Base-by-base conservation (phyloP, 306 rosid species). In the Dalbergia cochinchinensis region DNA sequence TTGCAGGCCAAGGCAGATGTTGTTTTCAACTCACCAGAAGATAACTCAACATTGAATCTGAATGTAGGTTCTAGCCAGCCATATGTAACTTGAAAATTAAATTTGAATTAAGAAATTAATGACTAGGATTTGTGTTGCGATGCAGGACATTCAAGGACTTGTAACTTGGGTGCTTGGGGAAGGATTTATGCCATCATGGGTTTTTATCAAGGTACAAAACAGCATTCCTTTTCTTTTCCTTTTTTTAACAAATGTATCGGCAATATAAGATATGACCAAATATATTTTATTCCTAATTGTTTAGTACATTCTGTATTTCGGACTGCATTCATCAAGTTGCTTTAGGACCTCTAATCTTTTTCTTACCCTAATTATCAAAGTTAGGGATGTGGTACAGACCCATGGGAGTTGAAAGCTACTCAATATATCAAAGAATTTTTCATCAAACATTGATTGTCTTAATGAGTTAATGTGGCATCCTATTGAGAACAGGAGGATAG, bases 121-220 rank as follows among this genome's bases (percentile, higher is more conserved):
- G 77, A 73, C 65, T 20, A 59, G 31, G 60, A 41, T 64, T 83
- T 81, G 22, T 61, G 54, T 73, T 78, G 9, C 77, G 69, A 68
- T 76, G 68, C 85, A 95, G 99, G 99, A 96, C 76, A 81, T 96
- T 74, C 99, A 96, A 88, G 97, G 97, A 73, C 94, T 96, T 41
- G 83, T 90, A 78, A 89, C 92, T n/a, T 96, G 99, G 99, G 98
- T 96, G 65, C 94, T 96, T 67, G 97, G 91, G 18, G 97, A 96
- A 61, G 99, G 98, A 64, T 93, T 86, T 80, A 93, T 93, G 98
- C 99, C 99, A 0, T 83, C 97, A 1, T 96, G 99, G 99, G 92
- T 88, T 83, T 95, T 96, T 78, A 88, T 96, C 22, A 96, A 91
- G 96, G 99, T 93, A 69, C 55, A 48, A 12, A 59, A 35, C 5